These are phyloP conservation scores for Geotrichum citri-aurantii DNA, from an alignment of 1,139 yeast genomes.

Conservation along the genomic window DNA sequence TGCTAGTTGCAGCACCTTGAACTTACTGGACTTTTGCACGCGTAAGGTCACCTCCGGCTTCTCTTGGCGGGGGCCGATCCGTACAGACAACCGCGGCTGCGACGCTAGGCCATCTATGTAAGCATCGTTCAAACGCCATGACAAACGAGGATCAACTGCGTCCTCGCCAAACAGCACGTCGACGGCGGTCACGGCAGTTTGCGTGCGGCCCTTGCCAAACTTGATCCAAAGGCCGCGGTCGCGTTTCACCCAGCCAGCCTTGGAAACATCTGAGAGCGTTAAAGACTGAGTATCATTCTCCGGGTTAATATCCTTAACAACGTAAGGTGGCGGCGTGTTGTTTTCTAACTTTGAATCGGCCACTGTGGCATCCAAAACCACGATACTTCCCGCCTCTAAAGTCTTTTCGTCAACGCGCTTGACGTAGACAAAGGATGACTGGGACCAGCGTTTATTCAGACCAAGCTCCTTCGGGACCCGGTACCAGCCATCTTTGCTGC, in stretches of 20 bases:
- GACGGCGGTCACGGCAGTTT: conserved; percentile 41
- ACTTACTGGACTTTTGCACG: conserved; percentile 42
- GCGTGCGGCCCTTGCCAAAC: conserved; percentile 36
- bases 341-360: conserved; percentile 9
- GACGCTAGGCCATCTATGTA: conserved; percentile 28
- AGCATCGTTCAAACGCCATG: conserved; percentile 50
- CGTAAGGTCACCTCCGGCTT: conserved; percentile 34
- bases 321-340: conserved; percentile 19
- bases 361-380: conserved; percentile 31
- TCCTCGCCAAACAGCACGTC: conserved; percentile 68
- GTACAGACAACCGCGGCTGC: conserved; percentile 35
- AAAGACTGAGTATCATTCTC: conserved; percentile 14
- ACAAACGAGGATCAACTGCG: conserved; percentile 70
- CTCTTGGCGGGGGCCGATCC: conserved; percentile 36
- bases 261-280: conserved; percentile 11
- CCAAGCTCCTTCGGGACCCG: conserved; percentile 34
- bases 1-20: conserved; percentile 77
- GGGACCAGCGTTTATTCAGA: conserved; percentile 32
- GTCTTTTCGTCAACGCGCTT: conserved; percentile 28
- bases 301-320: conserved; percentile 22
- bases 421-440: conserved; percentile 29
- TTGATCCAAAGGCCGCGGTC: conserved; percentile 48
- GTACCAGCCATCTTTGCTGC: conserved; percentile 31
- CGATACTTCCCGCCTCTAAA: conserved; percentile 25
- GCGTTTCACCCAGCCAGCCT: conserved; percentile 38